Evolutionary conservation across 140 eudicot species (phyloP), one percentile per base, ranked within the genome.

Genomic region (Senecio squalidus): DNA sequence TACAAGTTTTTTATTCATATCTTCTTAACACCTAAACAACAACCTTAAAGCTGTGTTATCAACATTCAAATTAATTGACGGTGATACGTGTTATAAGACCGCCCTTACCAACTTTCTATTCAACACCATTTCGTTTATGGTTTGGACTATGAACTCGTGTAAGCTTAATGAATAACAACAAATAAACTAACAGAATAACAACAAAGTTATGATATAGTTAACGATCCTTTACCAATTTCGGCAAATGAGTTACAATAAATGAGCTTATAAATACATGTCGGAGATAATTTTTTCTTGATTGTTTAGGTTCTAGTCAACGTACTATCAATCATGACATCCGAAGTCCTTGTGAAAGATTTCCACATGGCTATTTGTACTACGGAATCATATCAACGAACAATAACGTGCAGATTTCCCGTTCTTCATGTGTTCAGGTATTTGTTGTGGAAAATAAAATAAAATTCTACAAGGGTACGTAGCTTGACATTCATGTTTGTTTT

Each of bases 211-310:
- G n/a, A n/a, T n/a, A n/a, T n/a, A n/a, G n/a, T n/a, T n/a, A n/a
- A n/a, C n/a, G n/a, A n/a, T n/a, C n/a, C n/a, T n/a, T n/a, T n/a
- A n/a, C n/a, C n/a, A n/a, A n/a, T 34, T 15, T 50, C 24, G 53
- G 39, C 26, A 64, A 51, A 22, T 1, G 4, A 10, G 70, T 64
- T 53, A 20, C 48, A 48, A 47, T 47, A 30, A 67, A 41, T 67
- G 48, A 29, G 38, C 41, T 3, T 30, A 9, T 30, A 8, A 18
- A 34, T 8, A 53, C 29, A 66, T 40, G 54, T 38, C 22, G 4
- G 23, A 34, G 9, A 53, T 38, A 66, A 26, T 43, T 38, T 22
- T 49, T 23, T 34, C 26, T 47, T 45, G 58, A 22, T 20, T 15
- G 4, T 22, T 49, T 23, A 22, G 36, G 63, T 56, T 67, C 48